These are phyloP conservation scores for Teratosphaeria viscida DNA, from an alignment of 2,329 filamentous ascomycete species.

Conservation along the genomic window DNA sequence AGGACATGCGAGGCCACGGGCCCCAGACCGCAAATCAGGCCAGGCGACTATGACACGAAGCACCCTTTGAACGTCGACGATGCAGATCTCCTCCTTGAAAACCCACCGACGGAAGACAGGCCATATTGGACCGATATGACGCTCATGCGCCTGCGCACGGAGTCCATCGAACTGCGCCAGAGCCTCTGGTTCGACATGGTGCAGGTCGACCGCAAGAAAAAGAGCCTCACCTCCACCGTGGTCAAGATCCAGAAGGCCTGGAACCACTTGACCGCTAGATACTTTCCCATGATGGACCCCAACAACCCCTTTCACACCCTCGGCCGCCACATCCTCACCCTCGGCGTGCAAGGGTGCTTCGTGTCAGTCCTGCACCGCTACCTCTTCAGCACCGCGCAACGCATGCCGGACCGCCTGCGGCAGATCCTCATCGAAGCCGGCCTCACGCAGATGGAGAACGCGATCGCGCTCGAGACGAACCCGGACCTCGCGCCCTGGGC, in stretches of 20 bases:
- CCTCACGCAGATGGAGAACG: slow-evolving; percentile 43
- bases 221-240: slow-evolving; percentile 53
- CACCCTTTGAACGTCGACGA: slow-evolving; percentile 64
- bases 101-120: slow-evolving; percentile 33
- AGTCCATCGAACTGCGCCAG: slow-evolving; percentile 63
- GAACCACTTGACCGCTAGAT: slow-evolving; percentile 53
- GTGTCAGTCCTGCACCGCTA: slow-evolving; percentile 61
- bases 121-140: slow-evolving; percentile 58
- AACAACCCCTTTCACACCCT: slow-evolving; percentile 52
- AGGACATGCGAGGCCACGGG: slow-evolving; percentile 66
- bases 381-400: slow-evolving; percentile 37
- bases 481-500: slow-evolving; percentile 48
- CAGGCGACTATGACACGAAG: slow-evolving; percentile 64
- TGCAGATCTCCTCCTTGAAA: slow-evolving; percentile 41
- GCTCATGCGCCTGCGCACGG: slow-evolving; percentile 57
- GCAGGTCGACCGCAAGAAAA: slow-evolving; percentile 51
- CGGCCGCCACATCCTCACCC: slow-evolving; percentile 53
- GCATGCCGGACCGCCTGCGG: slow-evolving; percentile 52
- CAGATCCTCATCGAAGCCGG: slow-evolving; percentile 55
- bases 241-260: slow-evolving; percentile 60
- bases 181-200: slow-evolving; percentile 59
- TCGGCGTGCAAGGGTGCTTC: slow-evolving; percentile 53
- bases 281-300: slow-evolving; percentile 52
- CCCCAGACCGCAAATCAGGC: slow-evolving; percentile 58
- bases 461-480: slow-evolving; percentile 44